Base-by-base conservation (phyloP, 2,329 filamentous ascomycete genomes). In the Cercospora janseana region DNA sequence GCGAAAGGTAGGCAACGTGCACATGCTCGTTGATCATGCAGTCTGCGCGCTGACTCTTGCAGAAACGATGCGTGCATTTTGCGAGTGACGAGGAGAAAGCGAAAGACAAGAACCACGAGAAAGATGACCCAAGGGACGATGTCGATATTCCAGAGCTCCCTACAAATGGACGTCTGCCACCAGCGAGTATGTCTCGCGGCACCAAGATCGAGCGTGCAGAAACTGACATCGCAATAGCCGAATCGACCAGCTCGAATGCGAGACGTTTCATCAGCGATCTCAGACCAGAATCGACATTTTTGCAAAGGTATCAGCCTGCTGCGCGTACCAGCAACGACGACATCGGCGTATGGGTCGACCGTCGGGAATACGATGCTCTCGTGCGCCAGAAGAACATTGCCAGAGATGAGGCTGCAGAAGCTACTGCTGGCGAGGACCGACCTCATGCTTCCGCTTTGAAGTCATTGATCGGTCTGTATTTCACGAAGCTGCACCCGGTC, bases 381-480 rank as follows among this genome's bases (percentile, higher is more conserved):
- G 42, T 65, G 16, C 54, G 56, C 31, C 59, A 61, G 37, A 57
- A 55, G 28, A 60, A 65, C 16, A 43, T 23, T 16, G 40, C 44
- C 23, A 48, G 21, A 29, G 35, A 52, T 18, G 40, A 48, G n/a
- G 46, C 49, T 6, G 23, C 40, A 4, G 42, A 51, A 12, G 29
- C 42, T 4, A 31, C 54, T 35, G 41, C 42, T 12, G 40, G 40
- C 18, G 55, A 58, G 26, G 49, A 60, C 46, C 41, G 58, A 28
- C 58, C 63, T 66, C 48, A 59, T 69, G 31, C 69, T 65, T 28
- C 69, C 62, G 48, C 65, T 59, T 18, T 65, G 52, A 58, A 61
- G 64, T 57, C 69, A 57, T 70, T 77, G 3, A 62, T 75, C 12
- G 66, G 73, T 37, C 69, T 76, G 7, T 77, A 75, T 59, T 74